phyloP scores from a whole-genome alignment of 306 rosid genomes.

The Quercus engelmannii region DNA sequence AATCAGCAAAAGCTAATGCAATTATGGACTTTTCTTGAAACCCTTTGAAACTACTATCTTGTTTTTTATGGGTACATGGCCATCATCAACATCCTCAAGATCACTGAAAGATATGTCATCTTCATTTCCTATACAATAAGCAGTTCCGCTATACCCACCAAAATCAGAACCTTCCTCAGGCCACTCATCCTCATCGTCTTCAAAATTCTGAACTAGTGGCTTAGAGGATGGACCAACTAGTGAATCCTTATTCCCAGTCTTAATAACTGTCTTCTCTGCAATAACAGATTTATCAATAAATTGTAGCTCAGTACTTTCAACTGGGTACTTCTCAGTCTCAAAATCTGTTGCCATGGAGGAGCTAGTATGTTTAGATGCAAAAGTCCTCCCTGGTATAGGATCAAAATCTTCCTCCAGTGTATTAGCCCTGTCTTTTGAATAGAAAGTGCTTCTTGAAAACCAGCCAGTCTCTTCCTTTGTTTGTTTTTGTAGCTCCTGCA shows the following conservation, averaged over 20 bases:
- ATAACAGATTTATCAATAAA: constrained; percentile 57
- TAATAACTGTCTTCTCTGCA: constrained; percentile 44
- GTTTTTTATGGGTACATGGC: constrained; percentile 35
- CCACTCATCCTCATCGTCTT: constrained; percentile 73
- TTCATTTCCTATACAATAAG: constrained; percentile 43
- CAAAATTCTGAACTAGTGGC: constrained; percentile 39
- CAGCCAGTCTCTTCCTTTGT: constrained; percentile 47
- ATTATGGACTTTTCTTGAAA: constrained; percentile 7
- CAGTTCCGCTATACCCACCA: constrained; percentile 35
- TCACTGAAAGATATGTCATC: constrained; percentile 98
- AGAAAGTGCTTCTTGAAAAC: constrained; percentile 44
- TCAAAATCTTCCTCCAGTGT: constrained; percentile 37
- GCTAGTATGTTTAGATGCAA: constrained; percentile 31
- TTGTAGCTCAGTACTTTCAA: constrained; percentile 49
- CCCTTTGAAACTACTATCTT: constrained; percentile 40
- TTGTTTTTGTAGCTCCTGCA: constrained; percentile 86
- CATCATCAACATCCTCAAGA: constrained; percentile 80
- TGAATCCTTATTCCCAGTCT: constrained; percentile 45
- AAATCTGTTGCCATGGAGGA: constrained; percentile 35
- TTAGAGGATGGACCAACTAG: constrained; percentile 45
- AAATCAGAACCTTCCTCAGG: constrained; percentile 80
- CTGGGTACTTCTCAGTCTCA: constrained; percentile 47
- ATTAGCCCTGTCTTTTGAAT: constrained; percentile 34
- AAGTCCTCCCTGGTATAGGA: constrained; percentile 28
- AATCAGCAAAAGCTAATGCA: constrained; percentile 1